Conservation (phyloP, 2,329 filamentous ascomycete species). For the Penicillium sp. region DNA sequence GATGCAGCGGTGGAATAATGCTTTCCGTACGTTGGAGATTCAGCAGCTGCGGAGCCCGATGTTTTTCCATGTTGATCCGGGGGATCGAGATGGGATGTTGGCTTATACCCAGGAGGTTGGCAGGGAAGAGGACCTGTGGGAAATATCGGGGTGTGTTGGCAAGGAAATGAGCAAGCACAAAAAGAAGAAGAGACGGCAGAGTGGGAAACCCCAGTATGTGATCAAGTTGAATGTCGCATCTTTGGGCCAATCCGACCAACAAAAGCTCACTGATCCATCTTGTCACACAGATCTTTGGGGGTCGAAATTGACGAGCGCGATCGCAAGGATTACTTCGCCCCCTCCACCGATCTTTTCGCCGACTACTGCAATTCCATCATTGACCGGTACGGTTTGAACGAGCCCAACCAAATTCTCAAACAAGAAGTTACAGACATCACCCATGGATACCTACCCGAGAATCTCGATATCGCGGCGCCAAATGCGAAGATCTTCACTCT, state of each 20-base stretch:
- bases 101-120: conserved; percentile 67
- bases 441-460: conserved; percentile 51
- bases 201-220: conserved; percentile 49
- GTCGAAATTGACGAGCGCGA: conserved; percentile 67
- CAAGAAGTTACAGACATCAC: conserved; percentile 65
- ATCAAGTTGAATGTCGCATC: no score
- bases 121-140: conserved; percentile 65
- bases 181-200: conserved; percentile 71
- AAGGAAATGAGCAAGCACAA: conserved; percentile 80
- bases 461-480: conserved; percentile 47
- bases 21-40: conserved; percentile 72
- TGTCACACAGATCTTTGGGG: conserved; percentile 27
- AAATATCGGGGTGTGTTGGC: conserved; percentile 75
- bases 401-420: conserved; percentile 59
- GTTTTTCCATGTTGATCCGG: conserved; percentile 80
- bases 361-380: conserved; percentile 65
- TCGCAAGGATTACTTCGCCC: conserved; percentile 70
- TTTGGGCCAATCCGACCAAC: background rate
- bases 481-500: conserved; percentile 67
- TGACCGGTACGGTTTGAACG: conserved; percentile 61
- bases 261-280: conserved; percentile 6
- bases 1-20: conserved; percentile 71
- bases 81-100: conserved; percentile 72
- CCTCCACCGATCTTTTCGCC: conserved; percentile 63
- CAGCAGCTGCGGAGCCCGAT: conserved; percentile 75